A percentile compares a stretch with the other conserved stretches of the same genome.
These are phyloP conservation scores for Aspergillus ruber DNA, from an alignment of 2,329 filamentous ascomycete genomes.

Conservation along the genomic window DNA sequence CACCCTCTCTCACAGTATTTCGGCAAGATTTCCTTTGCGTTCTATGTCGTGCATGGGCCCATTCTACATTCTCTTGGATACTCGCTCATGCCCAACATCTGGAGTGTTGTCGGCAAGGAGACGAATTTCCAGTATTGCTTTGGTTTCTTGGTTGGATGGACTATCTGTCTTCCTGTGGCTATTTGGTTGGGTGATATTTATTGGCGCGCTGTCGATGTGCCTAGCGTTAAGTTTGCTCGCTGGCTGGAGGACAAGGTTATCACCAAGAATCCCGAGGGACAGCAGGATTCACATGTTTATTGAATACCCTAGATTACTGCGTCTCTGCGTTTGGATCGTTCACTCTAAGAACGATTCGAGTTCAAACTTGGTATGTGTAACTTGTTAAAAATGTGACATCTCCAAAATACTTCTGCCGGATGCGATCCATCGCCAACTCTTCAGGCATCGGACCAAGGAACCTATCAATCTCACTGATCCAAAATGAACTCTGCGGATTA, in stretches of 20 bases:
- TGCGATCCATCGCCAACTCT: constrained; percentile 36
- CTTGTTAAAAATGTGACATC: not conserved
- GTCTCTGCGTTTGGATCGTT: not conserved
- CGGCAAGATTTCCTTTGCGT: constrained; percentile 42
- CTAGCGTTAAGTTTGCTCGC: constrained; percentile 45
- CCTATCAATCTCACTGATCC: constrained; percentile 33
- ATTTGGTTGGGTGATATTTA: constrained; percentile 56
- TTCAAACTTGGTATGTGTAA: no score
- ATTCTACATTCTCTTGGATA: constrained; percentile 40
- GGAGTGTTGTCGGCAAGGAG: constrained; percentile 34
- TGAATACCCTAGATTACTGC: constrained; percentile 2
- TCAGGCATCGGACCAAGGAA: constrained; percentile 34
- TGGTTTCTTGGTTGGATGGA: constrained; percentile 35
- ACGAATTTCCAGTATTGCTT: constrained; percentile 33
- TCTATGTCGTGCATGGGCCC: constrained; percentile 44
- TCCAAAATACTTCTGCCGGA: constrained; percentile 32
- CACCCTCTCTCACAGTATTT: constrained; percentile 39
- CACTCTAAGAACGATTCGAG: not conserved
- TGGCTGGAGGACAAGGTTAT: constrained; percentile 40
- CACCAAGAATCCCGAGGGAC: constrained; percentile 14
- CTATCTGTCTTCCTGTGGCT: constrained; percentile 34
- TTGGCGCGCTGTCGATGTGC: constrained; percentile 51
- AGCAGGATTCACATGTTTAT: constrained; percentile 2
- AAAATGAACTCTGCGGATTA: constrained; percentile 35
- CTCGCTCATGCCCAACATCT: constrained; percentile 37